A percentile compares a stretch with the other conserved stretches of the same genome.
These are phyloP conservation scores for Aspergillus sp. DNA, from an alignment of 2,329 filamentous ascomycete genomes.

Conservation along the genomic window DNA sequence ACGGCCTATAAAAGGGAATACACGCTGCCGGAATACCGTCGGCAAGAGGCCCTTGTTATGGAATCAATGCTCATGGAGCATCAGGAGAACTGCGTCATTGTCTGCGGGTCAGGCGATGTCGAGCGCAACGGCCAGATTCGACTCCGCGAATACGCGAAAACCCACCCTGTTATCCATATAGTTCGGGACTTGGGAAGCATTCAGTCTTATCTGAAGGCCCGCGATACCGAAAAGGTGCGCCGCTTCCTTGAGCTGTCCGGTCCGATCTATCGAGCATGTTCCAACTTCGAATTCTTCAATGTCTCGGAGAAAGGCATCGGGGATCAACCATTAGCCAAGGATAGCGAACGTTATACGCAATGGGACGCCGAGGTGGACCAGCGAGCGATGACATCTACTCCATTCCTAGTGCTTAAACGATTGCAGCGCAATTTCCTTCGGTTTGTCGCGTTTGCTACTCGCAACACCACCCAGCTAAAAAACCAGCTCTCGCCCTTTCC, in stretches of 20 bases:
- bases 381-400: constrained; percentile 47
- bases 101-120: constrained; percentile 69
- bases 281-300: constrained; percentile 77
- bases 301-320: constrained; percentile 56
- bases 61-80: constrained; percentile 60
- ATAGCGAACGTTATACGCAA: constrained; percentile 25
- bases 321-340: constrained; percentile 22
- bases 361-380: constrained; percentile 34
- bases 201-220: constrained; percentile 60
- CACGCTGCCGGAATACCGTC: constrained; percentile 62
- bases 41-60: constrained; percentile 63
- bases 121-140: constrained; percentile 62
- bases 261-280: constrained; percentile 62
- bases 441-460: constrained; percentile 63
- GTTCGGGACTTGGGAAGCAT: constrained; percentile 66
- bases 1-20: constrained; percentile 63
- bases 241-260: constrained; percentile 55
- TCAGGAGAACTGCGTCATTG: constrained; percentile 63
- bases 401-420: constrained; percentile 66
- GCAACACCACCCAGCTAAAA: constrained; percentile 29
- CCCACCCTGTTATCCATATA: constrained; percentile 70
- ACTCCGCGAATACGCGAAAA: constrained; percentile 61
- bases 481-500: constrained; percentile 54
- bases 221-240: constrained; percentile 56
- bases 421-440: constrained; percentile 69